A percentile compares a stretch with the other conserved stretches of the same genome.
Evolutionary conservation across 78 protist species (phyloP).

Genomic region (Dictyostelium firmibasis): DNA sequence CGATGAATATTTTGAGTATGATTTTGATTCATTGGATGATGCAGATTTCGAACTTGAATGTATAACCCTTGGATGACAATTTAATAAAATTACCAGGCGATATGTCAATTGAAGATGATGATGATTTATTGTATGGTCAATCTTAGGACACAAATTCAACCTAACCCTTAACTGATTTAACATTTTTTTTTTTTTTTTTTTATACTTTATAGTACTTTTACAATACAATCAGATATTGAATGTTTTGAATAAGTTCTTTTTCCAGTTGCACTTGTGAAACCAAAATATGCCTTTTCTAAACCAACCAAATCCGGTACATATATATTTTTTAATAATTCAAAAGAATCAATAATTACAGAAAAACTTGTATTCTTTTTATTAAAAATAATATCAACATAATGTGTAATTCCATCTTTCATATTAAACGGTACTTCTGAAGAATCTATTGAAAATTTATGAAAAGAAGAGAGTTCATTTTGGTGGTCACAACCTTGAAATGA

Average conservation of each 20-base stretch:
- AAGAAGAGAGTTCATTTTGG: not conserved
- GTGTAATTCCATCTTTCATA: not conserved
- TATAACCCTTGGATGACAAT: no score
- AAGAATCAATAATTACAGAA: not conserved
- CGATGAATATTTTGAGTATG: no score
- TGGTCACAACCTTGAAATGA: constrained; percentile 10
- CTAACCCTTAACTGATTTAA: no score
- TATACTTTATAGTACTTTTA: no score
- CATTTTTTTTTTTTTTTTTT: no score
- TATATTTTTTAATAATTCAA: not conserved
- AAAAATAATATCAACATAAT: not conserved
- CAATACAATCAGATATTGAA: no score
- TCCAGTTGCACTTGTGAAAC: not conserved
- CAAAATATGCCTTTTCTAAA: not conserved
- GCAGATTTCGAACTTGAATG: no score
- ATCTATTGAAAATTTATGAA: not conserved
- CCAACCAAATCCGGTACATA: not conserved
- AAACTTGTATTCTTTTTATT: not conserved
- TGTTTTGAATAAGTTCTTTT: not conserved
- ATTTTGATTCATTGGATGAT: no score
- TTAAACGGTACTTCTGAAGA: not conserved
- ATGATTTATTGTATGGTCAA: no score
- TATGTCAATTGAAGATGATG: no score
- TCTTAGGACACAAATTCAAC: no score
- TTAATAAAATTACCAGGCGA: no score